Base-by-base conservation (phyloP, 2,329 filamentous ascomycete species). In the Ceratocystis cubensis region DNA sequence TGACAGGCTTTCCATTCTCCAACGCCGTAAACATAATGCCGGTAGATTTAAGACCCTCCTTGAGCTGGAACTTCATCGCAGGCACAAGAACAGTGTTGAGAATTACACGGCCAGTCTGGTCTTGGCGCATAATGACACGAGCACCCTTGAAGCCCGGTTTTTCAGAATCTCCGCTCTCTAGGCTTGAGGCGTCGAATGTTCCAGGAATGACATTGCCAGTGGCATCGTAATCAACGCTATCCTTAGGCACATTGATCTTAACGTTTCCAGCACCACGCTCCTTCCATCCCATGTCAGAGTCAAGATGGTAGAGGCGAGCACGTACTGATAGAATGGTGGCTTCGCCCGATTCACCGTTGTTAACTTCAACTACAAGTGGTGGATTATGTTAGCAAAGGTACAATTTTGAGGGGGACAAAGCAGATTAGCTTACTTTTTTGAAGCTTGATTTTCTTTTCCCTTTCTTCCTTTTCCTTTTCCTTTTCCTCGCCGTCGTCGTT, bases 341-440 rank as follows among this genome's bases (percentile, higher is more conserved):
- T 74, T 97, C 93, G 62, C 85, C 85, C 72, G 91, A 86, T 76
- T 97, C 93, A 66, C 93, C 93, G 64, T 94, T 93, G 73, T 96
- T 88, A 53, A 93, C 83, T 61, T 78, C 77, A 33, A 86, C 84
- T 92, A 15, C 13, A 41, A 41, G 63, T 65, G 65, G 30, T 37
- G 5, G 41, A 13, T n/a, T 37, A n/a, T 57, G 62, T 66, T 63
- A 67, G 65, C n/a, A 61, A 10, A 30, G 41, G 53, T 44, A 2
- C 6, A 20, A 50, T 8, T 6, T 13, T 17, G 1, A 48, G 17
- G 45, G 33, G 10, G 20, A 45, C 15, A 46, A 20, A 53, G 17
- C 3, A 53, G 61, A 3, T 17, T 44, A 61, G 75, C 84, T 76
- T 78, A 92, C 89, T 82, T 74, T 88, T 86, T 72, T 91, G 86